Conservation (phyloP, 108 stramenopile genomes). For the Aureococcus anophagefferens region DNA sequence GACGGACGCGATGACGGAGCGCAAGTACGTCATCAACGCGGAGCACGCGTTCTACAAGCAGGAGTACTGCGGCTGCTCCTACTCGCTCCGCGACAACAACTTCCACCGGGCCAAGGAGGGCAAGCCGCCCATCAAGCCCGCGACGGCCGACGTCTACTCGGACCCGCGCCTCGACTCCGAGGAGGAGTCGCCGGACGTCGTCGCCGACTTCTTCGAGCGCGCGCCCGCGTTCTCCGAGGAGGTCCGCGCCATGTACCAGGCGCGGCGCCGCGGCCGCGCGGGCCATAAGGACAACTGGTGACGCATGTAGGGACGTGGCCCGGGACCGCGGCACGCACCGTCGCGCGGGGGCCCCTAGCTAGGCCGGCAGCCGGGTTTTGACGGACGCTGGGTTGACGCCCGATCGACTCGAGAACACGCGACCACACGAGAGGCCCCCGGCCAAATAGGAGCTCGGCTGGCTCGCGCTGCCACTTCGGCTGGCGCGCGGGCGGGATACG, state of each 20-base stretch:
- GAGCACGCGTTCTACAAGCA: conserved; percentile 51
- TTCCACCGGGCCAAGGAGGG: conserved; percentile 48
- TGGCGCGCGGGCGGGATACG: too few relatives aligned
- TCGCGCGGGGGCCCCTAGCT: too few relatives aligned
- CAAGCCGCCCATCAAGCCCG: conserved; percentile 45
- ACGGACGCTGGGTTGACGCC: too few relatives aligned
- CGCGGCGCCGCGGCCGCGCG: too few relatives aligned
- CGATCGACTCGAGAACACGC: too few relatives aligned
- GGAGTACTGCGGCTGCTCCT: conserved; percentile 57
- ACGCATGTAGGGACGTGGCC: too few relatives aligned
- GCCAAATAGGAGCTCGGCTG: too few relatives aligned
- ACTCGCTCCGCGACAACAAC: conserved; percentile 45
- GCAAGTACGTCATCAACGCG: conserved; percentile 46
- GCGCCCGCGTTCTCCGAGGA: conserved; percentile 40
- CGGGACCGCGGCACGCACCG: too few relatives aligned
- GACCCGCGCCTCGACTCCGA: conserved; percentile 47
- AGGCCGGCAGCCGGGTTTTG: too few relatives aligned
- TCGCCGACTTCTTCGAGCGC: conserved; percentile 52
- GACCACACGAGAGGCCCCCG: too few relatives aligned
- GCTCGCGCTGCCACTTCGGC: too few relatives aligned
- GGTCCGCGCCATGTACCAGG: neutral
- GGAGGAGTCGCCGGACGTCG: conserved; percentile 55
- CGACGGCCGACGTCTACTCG: conserved; percentile 44
- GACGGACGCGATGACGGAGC: conserved; percentile 43
- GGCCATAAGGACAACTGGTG: too few relatives aligned